phyloP scores from a whole-genome alignment of 345 rosid genomes.

The Eucalyptus curtisii region DNA sequence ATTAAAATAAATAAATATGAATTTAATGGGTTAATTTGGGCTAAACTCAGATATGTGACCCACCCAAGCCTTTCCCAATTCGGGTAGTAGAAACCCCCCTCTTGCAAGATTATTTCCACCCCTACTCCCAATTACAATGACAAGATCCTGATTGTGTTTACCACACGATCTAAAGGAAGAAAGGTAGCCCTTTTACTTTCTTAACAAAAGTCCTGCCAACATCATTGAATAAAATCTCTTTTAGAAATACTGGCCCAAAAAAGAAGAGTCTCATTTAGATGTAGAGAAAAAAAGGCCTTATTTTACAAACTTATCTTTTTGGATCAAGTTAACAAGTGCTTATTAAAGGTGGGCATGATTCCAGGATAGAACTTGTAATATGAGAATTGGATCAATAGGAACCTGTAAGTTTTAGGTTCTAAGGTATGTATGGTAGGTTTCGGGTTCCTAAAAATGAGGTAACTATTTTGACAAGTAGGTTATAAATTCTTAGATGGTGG shows the following conservation, averaged over 20 bases:
- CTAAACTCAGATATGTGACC: neutral
- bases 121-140: neutral
- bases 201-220: neutral
- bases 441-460: accelerated
- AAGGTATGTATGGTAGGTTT: too few relatives aligned
- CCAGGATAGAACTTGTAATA: accelerated
- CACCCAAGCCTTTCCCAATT: neutral
- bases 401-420: too few relatives aligned
- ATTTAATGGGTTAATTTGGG: neutral
- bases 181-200: neutral
- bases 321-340: neutral
- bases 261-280: neutral
- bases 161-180: neutral
- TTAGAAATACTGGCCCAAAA: neutral
- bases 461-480: too few relatives aligned
- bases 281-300: neutral
- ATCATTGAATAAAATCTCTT: neutral
- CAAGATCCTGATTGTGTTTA: neutral
- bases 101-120: neutral
- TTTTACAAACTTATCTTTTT: neutral
- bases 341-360: neutral
- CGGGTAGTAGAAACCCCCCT: neutral
- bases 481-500: too few relatives aligned
- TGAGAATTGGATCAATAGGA: too few relatives aligned
- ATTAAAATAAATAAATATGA: neutral